Evolutionary conservation across 2,329 filamentous ascomycete genomes (phyloP).

Genomic region (Aaosphaeria arxii): DNA sequence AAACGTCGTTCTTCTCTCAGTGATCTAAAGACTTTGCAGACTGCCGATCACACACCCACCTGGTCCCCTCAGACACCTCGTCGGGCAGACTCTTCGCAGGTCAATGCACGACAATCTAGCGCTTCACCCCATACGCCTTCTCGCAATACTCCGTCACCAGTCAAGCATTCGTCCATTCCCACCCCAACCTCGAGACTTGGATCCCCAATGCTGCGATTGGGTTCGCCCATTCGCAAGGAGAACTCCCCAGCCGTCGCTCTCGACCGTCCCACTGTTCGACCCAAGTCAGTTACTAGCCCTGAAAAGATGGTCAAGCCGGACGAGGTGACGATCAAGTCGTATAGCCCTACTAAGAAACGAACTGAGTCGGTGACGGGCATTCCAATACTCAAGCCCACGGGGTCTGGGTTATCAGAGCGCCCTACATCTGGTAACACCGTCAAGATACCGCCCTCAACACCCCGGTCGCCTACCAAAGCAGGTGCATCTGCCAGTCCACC

Average conservation of each 20-base stretch:
- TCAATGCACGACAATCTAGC: conserved; percentile 20
- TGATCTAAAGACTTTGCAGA: conserved; percentile 71
- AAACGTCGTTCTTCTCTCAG: conserved; percentile 91
- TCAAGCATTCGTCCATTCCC: conserved; percentile 39
- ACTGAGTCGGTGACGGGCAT: conserved; percentile 48
- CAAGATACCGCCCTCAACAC: conserved; percentile 55
- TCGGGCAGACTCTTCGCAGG: conserved; percentile 20
- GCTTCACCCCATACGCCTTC: conserved; percentile 30
- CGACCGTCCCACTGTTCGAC: conserved; percentile 22
- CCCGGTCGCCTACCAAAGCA: conserved; percentile 28
- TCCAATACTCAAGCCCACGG: conserved; percentile 45
- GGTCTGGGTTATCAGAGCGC: conserved; percentile 49
- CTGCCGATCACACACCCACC: conserved; percentile 43
- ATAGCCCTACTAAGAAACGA: conserved; percentile 43
- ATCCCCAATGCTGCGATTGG: conserved; percentile 27
- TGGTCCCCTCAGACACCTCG: conserved; percentile 39
- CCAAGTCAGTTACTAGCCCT: conserved; percentile 14
- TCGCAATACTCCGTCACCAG: conserved; percentile 20
- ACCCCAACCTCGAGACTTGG: conserved; percentile 24
- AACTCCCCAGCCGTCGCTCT: conserved; percentile 35
- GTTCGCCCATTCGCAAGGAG: conserved; percentile 46
- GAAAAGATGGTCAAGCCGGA: conserved; percentile 22
- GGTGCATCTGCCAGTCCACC: conserved; percentile 16
- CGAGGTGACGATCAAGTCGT: conserved; percentile 36
- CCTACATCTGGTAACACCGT: conserved; percentile 51